Base-by-base conservation (phyloP, 1,139 yeast genomes). In the Debaryomycetaceae sp. region DNA sequence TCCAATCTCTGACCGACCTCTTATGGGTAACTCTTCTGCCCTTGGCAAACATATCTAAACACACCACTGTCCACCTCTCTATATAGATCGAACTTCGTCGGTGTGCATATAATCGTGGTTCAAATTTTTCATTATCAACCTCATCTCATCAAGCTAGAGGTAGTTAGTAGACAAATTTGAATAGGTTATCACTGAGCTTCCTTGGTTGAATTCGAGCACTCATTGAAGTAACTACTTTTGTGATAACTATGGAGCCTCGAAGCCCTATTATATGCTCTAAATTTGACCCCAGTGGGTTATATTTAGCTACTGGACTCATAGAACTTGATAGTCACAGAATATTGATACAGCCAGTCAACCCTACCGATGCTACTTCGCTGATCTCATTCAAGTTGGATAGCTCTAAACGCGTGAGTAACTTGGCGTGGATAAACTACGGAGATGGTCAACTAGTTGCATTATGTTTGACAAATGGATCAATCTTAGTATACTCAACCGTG, bases 281-380 rank as follows among this genome's bases (percentile, higher is more conserved):
- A 42, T 83, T 80, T 60, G 87, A 83, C 63, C 73, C 81, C 9
- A 62, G 77, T 1, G 83, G 84, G 23, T 70, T 76, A 39, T 75
- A 75, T 56, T 75, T 83, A 54, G 95, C 95, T 17, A 78, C 82
- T 41, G 90, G 82, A 0, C 68, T 81, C 24, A 79, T 83, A 37
- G 84, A 90, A 4, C 73, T 90, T 49, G 96, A 89, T 59, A 73
- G 83, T 7, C 93, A 87, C 58, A 82, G 83, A 54, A 68, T 90
- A 40, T 76, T 84, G 51, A 87, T 87, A 4, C 84, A 79, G 54
- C 75, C 87, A 6, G 65, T 80, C 6, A 56, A 59, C 44, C 53
- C 65, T 27, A 59, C 75, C 6, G 71, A 67, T 41, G 54, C 74
- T 11, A 56, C 72, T 22, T 64, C 73, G 39, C 60, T 73, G 48